Conservation (phyloP, 768 basidiomycete genomes). For the Podaxis pistillaris region DNA sequence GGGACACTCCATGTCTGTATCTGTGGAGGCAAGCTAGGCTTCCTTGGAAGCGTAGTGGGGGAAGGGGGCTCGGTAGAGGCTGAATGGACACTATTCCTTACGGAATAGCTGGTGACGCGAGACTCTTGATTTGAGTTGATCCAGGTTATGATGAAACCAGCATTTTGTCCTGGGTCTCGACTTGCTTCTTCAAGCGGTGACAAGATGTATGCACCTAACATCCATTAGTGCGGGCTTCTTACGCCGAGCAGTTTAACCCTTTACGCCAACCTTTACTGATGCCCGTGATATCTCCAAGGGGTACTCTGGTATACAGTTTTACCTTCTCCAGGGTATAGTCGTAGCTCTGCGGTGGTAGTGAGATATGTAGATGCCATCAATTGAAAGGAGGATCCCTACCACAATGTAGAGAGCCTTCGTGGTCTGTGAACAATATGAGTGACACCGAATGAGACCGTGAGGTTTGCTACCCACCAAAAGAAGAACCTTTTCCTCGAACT, state of each 20-base stretch:
- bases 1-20: conserved; percentile 7
- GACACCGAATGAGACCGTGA: neutral
- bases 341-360: conserved; percentile 59
- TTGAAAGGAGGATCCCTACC: conserved; percentile 40
- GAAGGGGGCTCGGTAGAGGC: conserved; percentile 16
- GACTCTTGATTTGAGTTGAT: conserved; percentile 68
- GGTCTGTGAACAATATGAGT: conserved; percentile 22
- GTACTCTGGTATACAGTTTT: conserved; percentile 85
- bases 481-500: conserved; percentile 93
- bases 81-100: conserved; percentile 61
- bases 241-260: neutral
- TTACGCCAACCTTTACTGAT: conserved; percentile 69
- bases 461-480: conserved; percentile 60
- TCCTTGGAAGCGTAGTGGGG: conserved; percentile 17
- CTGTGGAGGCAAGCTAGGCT: conserved; percentile 15
- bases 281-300: conserved; percentile 72
- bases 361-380: neutral
- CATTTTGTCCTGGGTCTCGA: conserved; percentile 84
- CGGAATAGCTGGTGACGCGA: conserved; percentile 80
- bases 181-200: conserved; percentile 92
- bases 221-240: neutral
- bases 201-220: conserved; percentile 87
- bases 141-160: conserved; percentile 86
- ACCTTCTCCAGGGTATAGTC: conserved; percentile 94
- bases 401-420: conserved; percentile 71